phyloP scores from a whole-genome alignment of 169 alveolate genomes.

The Plasmodium gonderi region DNA sequence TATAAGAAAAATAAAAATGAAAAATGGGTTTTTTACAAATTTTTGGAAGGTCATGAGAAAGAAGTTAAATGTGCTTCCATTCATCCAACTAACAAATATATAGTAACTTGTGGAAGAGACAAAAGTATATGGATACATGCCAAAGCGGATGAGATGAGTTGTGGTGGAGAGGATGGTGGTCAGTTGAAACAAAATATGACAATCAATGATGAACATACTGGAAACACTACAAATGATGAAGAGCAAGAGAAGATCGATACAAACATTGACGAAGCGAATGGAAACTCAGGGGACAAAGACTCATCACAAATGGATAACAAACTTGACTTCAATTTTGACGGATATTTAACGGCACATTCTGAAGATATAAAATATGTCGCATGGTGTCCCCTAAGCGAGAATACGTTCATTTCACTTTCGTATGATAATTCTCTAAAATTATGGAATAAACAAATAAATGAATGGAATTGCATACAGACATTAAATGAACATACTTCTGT shows the following conservation, averaged over 20 bases:
- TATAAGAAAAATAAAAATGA: conserved; percentile 38
- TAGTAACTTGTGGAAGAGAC: conserved; percentile 86
- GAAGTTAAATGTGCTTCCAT: conserved; percentile 85
- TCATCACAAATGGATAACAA: not conserved
- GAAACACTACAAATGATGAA: not conserved
- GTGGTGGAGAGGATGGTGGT: not conserved
- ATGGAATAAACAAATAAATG: conserved; percentile 60
- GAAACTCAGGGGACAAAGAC: not conserved
- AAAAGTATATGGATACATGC: conserved; percentile 84
- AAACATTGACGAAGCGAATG: not conserved
- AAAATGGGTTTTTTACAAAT: conserved; percentile 77
- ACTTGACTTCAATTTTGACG: conserved; percentile 52
- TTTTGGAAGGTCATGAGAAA: conserved; percentile 85
- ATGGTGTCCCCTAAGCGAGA: conserved; percentile 74
- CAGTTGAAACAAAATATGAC: not conserved
- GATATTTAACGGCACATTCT: conserved; percentile 49
- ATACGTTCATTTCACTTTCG: conserved; percentile 74
- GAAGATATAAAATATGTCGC: conserved; percentile 60
- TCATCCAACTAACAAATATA: conserved; percentile 77
- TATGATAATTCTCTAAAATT: conserved; percentile 62
- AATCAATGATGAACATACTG: not conserved
- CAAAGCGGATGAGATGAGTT: not conserved
- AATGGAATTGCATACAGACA: conserved; percentile 84
- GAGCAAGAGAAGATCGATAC: not conserved
- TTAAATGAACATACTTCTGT: conserved; percentile 78